Evolutionary conservation across 768 basidiomycete species (phyloP), one percentile per base, ranked within the genome.

Genomic region (Auricularia sp.): DNA sequence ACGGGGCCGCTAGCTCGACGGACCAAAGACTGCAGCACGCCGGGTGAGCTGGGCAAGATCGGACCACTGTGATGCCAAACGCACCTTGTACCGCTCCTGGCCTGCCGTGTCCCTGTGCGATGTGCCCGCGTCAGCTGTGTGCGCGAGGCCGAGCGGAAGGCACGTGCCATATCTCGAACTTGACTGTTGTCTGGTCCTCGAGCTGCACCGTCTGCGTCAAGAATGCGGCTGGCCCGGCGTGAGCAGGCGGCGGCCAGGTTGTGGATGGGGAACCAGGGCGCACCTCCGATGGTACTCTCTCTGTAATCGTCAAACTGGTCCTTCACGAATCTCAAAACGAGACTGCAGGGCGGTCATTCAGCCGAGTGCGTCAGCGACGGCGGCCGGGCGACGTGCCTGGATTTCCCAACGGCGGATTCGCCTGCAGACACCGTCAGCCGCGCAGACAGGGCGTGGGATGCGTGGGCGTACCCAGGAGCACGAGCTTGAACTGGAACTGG

Each of bases 361-460:
- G 34, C 33, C 16, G 35, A 53, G 39, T 42, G 39, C 62, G 62
- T 51, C 29, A 64, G 36, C 36, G 23, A 54, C 60, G 18, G 29
- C 61, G 36, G 43, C 62, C 60, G 36, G 29, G 64, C 64, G 62
- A 64, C 72, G 64, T 76, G 91, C 91, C 91, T 92, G 66, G 90
- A 92, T 81, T 99, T 99, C 62, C 97, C 97, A 61, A 99, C 97
- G 54, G 97, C 96, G 47, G 91, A 94, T 80, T 98, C 95, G 71
- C 95, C 94, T 97, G 72, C 34, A 51, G 60, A 64, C 56, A 33
- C 66, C 18, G 11, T 29, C n/a, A 29, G 42, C 16, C 12, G 39
- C 23, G 54, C 53, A 10, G 23, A 16, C 62, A 67, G 29, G n/a
- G 36, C 61, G 8, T 29, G n/a, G 12, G 64, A 44, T 0, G 16